Conservation (phyloP, 257 asterid genomes). For the Galeopsis tetrahit region DNA sequence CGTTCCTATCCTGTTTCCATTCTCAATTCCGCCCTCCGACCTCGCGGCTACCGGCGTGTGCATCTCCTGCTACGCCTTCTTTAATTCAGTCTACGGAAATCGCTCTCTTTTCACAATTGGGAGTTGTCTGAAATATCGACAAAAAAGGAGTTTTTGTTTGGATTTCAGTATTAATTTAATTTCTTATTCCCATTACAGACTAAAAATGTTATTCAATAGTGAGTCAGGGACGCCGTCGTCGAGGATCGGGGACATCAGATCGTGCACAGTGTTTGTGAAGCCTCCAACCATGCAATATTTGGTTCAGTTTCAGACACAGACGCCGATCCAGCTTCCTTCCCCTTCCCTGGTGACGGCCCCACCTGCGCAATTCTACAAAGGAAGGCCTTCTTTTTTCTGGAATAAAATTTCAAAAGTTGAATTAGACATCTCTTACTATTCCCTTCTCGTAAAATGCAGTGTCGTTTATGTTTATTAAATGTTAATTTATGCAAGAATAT, state of each 20-base stretch:
- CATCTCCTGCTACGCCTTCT: no score
- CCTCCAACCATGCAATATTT: slow-evolving; percentile 76
- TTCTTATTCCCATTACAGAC: background rate
- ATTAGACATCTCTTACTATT: slow-evolving; percentile 49
- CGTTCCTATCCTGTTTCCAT: no score
- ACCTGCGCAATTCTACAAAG: slow-evolving; percentile 62
- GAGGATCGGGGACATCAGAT: slow-evolving; percentile 98
- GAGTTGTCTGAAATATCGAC: slow-evolving; percentile 18
- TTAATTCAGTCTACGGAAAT: slow-evolving; percentile 33
- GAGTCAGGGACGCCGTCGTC: slow-evolving; percentile 64
- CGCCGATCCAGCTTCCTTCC: slow-evolving; percentile 48
- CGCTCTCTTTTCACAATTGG: background rate
- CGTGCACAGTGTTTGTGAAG: slow-evolving; percentile 92
- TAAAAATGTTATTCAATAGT: slow-evolving; percentile 40
- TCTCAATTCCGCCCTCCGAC: no score
- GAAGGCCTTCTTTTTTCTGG: slow-evolving; percentile 74
- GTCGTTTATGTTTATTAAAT: background rate
- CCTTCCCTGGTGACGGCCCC: slow-evolving; percentile 91
- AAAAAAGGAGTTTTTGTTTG: background rate
- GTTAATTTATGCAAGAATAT: background rate
- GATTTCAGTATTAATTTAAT: background rate
- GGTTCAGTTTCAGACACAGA: slow-evolving; percentile 39
- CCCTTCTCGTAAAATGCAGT: background rate
- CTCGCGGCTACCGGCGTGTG: no score
- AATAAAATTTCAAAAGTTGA: slow-evolving; percentile 80